Evolutionary conservation across 176 grass and related monocot genomes (phyloP), one percentile per base, ranked within the genome.

Genomic region (Stipa capillata): DNA sequence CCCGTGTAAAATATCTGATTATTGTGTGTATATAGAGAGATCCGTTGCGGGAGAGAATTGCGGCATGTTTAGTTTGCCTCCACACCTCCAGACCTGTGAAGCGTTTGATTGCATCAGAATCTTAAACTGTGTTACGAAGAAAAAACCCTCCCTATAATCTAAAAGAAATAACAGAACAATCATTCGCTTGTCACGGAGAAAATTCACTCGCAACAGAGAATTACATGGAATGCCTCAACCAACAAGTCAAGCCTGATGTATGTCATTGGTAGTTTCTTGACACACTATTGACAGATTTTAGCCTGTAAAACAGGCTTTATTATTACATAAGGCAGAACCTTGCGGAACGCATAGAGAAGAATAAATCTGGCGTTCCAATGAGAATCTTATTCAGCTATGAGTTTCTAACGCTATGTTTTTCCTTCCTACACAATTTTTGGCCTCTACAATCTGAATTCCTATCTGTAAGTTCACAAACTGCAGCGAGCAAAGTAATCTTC

Each of bases 371-470:
- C 34, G 76, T 61, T 74, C 61, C 80, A 87, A 69, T 49, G 36
- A 60, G 76, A 77, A 68, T 44, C 84, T 79, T 83, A 90, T 90
- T 90, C 65, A 76, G 62, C 69, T 90, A 60, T 75, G 51, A 76
- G 51, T 70, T 74, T 69, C 78, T 83, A 87, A 83, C 36, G 28
- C 79, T 86, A 90, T 86, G 51, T 80, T 63, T 62, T 29, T 67
- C 34, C 16, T 83, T 86, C 84, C 79, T 87, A 87, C 87, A 89
- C 74, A 58, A 53, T n/a, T 51, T 89, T 71, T 76, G 78, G 55
- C 55, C 72, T 82, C 78, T 89, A 77, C 64, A 65, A 48, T 76
- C 80, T 76, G 21, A 80, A 84, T 9, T 81, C 35, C 77, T 77
- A 81, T 27, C 16, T 65, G 44, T 77, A 85, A 82, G 72, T 77